A percentile compares a stretch with the other conserved stretches of the same genome.
phyloP scores from a whole-genome alignment of 2,329 filamentous ascomycete genomes.

The Fusarium circinatum region DNA sequence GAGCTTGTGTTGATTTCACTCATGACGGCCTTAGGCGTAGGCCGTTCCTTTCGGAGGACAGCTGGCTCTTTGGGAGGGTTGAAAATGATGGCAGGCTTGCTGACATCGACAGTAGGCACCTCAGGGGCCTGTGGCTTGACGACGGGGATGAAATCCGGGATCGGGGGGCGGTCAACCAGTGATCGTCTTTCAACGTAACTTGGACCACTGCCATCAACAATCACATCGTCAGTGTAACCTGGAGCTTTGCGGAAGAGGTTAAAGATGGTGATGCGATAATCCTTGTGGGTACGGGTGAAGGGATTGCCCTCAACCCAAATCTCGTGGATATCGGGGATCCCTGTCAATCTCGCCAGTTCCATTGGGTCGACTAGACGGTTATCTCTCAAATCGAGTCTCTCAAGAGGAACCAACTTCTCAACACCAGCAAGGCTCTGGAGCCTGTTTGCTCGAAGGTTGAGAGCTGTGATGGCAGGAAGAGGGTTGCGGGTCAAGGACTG shows the following conservation, averaged over 20 bases:
- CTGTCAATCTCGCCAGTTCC: slow-evolving; percentile 88
- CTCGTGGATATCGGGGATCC: slow-evolving; percentile 90
- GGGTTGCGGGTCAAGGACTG: slow-evolving; percentile 88
- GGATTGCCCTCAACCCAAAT: slow-evolving; percentile 94
- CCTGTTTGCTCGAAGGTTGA: slow-evolving; percentile 91
- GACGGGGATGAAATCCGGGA: slow-evolving; percentile 80
- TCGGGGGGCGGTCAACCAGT: slow-evolving; percentile 81
- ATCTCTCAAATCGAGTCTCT: slow-evolving; percentile 90
- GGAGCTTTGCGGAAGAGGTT: slow-evolving; percentile 93
- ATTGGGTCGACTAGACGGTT: slow-evolving; percentile 91
- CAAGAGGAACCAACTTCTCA: slow-evolving; percentile 86
- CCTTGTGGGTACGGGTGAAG: slow-evolving; percentile 85
- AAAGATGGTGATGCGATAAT: slow-evolving; percentile 91
- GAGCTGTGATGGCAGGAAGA: slow-evolving; percentile 89
- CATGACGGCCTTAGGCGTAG: slow-evolving; percentile 61
- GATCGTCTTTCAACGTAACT: slow-evolving; percentile 87
- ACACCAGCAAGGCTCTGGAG: slow-evolving; percentile 88
- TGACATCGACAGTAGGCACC: slow-evolving; percentile 70
- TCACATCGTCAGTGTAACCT: slow-evolving; percentile 88
- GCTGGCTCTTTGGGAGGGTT: slow-evolving; percentile 60
- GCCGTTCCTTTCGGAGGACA: slow-evolving; percentile 69
- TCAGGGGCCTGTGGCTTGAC: slow-evolving; percentile 75
- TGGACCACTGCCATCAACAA: slow-evolving; percentile 86
- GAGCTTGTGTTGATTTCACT: slow-evolving; percentile 69
- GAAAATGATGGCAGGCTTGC: slow-evolving; percentile 72